Percentiles rank a stretch among this genome's conserved stretches.
Conservation (phyloP, 2,329 filamentous ascomycete species). For the Pyrenophora teres region DNA sequence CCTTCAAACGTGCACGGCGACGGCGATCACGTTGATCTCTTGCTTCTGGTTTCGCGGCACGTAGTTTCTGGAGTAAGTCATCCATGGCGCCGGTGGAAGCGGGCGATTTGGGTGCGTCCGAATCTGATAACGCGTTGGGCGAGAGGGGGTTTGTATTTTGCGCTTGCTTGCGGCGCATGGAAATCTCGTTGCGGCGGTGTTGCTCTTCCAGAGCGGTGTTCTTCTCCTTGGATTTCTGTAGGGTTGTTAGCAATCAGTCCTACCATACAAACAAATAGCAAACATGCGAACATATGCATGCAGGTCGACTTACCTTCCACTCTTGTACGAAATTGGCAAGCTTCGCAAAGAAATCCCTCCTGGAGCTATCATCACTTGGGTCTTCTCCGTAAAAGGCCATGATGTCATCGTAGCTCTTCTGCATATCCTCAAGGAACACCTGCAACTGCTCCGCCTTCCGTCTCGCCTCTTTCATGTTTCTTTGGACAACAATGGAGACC, state of each 20-base stretch:
- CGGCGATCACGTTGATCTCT: constrained; percentile 88
- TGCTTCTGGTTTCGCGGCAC: constrained; percentile 87
- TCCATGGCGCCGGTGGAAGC: constrained; percentile 94
- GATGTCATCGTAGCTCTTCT: constrained; percentile 88
- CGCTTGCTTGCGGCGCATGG: constrained; percentile 78
- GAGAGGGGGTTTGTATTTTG: constrained; percentile 59
- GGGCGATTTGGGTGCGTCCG: constrained; percentile 57
- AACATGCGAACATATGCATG: too few relatives aligned
- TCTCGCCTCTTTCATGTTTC: constrained; percentile 94
- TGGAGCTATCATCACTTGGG: constrained; percentile 84
- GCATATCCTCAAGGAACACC: constrained; percentile 91
- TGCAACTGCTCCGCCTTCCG: constrained; percentile 96
- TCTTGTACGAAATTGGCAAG: constrained; percentile 86
- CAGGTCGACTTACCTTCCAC: constrained; percentile 74
- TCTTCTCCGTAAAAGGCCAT: constrained; percentile 98
- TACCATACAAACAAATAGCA: too few relatives aligned
- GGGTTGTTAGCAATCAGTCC: constrained; percentile 6
- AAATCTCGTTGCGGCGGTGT: constrained; percentile 82
- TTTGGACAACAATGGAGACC: constrained; percentile 86
- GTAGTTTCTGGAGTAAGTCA: constrained; percentile 88
- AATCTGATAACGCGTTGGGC: constrained; percentile 52
- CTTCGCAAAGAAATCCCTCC: constrained; percentile 94
- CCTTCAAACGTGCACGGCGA: constrained; percentile 84
- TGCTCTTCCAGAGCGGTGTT: constrained; percentile 83
- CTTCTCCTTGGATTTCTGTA: constrained; percentile 87